A percentile compares a stretch with the other conserved stretches of the same genome.
These are phyloP conservation scores for Termitomyces sp. DNA, from an alignment of 768 basidiomycete species.

Conservation along the genomic window DNA sequence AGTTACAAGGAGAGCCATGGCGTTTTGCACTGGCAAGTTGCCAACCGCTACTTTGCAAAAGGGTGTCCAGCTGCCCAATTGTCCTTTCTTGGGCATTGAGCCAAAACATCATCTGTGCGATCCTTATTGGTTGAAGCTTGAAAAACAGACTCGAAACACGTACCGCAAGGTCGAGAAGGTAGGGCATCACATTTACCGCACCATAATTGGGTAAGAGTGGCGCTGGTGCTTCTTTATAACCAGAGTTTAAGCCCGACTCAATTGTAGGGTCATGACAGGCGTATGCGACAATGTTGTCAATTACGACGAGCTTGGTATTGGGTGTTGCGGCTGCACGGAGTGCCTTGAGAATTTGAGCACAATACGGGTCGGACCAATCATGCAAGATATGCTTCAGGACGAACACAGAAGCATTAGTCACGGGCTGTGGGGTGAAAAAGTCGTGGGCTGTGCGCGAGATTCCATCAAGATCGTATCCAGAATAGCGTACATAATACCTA, in stretches of 20 bases:
- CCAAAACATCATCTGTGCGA: conserved; percentile 12
- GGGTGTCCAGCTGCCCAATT: background rate
- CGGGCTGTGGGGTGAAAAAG: conserved; percentile 34
- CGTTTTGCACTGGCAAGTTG: conserved; percentile 3
- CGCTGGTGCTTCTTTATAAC: conserved; percentile 1
- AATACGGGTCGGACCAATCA: conserved; percentile 33
- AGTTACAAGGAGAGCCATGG: conserved; percentile 5
- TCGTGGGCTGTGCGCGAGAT: conserved; percentile 21
- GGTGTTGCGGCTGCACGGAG: conserved; percentile 29
- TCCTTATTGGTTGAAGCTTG: background rate
- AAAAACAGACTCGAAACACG: background rate
- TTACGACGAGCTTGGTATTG: conserved; percentile 30
- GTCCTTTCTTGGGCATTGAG: conserved; percentile 10
- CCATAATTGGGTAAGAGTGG: conserved; percentile 7
- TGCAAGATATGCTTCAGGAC: conserved; percentile 32
- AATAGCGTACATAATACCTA: background rate
- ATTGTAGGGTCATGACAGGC: conserved; percentile 13
- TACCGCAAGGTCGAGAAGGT: conserved; percentile 4
- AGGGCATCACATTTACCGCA: conserved; percentile 4
- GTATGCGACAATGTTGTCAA: conserved; percentile 31
- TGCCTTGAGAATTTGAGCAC: conserved; percentile 25
- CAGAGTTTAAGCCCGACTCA: background rate
- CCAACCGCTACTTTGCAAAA: conserved; percentile 8
- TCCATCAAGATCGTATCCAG: background rate
- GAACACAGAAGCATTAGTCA: conserved; percentile 31